Conservation (phyloP, 2,329 filamentous ascomycete species). For the Monilinia polystroma region DNA sequence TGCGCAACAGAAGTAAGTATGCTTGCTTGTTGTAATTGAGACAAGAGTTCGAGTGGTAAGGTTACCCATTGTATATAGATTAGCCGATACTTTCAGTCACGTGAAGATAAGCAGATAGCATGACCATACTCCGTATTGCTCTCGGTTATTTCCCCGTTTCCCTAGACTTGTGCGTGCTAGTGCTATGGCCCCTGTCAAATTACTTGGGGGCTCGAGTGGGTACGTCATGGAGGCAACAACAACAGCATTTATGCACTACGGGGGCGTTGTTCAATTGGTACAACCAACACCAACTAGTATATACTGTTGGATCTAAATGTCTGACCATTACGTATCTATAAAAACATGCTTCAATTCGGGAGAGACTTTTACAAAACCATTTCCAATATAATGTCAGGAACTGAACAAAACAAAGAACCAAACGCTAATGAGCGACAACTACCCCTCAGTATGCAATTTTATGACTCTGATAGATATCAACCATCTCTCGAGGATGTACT, state of each 20-base stretch:
- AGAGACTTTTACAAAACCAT: constrained; percentile 11
- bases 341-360: constrained; percentile 6
- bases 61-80: too few species aligned
- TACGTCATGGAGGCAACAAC: constrained; percentile 8
- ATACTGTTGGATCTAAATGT: background rate
- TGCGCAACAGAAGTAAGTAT: too few species aligned
- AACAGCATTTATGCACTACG: background rate
- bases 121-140: too few species aligned
- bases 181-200: background rate
- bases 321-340: background rate
- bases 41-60: too few species aligned
- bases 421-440: background rate
- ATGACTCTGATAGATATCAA: constrained; percentile 29
- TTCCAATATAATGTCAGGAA: constrained; percentile 15
- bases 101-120: too few species aligned
- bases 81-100: too few species aligned
- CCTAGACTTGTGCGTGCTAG: background rate
- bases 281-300: background rate
- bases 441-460: constrained; percentile 20
- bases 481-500: constrained; percentile 52
- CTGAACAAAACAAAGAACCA: background rate
- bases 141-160: background rate
- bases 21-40: too few species aligned
- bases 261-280: too few species aligned
- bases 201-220: background rate